Evolutionary conservation across 75 land plant genomes (phyloP).

Genomic region (Sequoiadendron giganteum): DNA sequence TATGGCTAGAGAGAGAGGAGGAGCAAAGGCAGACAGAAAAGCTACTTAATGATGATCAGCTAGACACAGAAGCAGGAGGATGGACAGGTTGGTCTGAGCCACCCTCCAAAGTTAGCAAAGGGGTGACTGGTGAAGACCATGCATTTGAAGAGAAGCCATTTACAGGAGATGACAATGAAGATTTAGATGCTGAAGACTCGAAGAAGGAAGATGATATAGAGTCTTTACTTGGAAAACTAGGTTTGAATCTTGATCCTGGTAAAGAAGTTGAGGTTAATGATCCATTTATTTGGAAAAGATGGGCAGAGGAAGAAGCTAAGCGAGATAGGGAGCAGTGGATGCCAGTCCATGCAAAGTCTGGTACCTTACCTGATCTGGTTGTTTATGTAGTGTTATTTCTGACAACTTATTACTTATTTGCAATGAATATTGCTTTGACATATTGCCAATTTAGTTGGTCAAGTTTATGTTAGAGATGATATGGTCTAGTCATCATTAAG

Average conservation of each 20-base stretch:
- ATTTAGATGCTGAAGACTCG: conserved; percentile 22
- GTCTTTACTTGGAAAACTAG: conserved; percentile 71
- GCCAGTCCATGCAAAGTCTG: conserved; percentile 67
- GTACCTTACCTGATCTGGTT: conserved; percentile 17
- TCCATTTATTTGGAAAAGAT: conserved; percentile 67
- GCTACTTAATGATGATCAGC: conserved; percentile 25
- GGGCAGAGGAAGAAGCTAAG: conserved; percentile 73
- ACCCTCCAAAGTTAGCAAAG: conserved; percentile 19
- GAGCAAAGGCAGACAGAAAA: conserved; percentile 51
- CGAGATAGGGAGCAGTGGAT: conserved; percentile 86
- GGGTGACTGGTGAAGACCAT: conserved; percentile 14
- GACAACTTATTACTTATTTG: not conserved
- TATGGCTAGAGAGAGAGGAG: conserved; percentile 90
- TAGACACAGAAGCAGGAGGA: conserved; percentile 63
- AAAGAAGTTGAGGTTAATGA: conserved; percentile 71
- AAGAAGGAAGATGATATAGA: conserved; percentile 57
- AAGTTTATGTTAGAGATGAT: not conserved
- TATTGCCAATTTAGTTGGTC: not conserved
- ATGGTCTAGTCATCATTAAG: not conserved
- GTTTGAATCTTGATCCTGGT: conserved; percentile 64
- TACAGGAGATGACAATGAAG: conserved; percentile 30
- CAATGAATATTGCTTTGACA: not conserved
- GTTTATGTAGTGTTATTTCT: conserved; percentile 4
- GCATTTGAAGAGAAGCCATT: conserved; percentile 20
- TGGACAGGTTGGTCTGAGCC: conserved; percentile 96